Base-by-base conservation (phyloP, 176 grass and related monocot species). In the Hsuehochloa calcarea region DNA sequence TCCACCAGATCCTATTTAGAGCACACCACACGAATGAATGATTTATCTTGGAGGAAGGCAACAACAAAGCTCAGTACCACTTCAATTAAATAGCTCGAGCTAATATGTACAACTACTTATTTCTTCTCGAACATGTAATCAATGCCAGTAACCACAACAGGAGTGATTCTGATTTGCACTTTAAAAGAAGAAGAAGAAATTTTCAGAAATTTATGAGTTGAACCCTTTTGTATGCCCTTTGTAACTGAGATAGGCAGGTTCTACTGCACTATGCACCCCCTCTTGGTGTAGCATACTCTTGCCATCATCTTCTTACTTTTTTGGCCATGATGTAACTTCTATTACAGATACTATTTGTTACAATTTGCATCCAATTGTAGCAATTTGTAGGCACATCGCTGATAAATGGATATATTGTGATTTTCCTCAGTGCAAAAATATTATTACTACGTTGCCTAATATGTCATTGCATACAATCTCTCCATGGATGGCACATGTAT, bases 1-100 rank as follows among this genome's bases (percentile, higher is more conserved):
- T 94, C 78, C 78, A 98, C 96, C 34, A 98, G 63, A 75, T 87
- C 96, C 96, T 98, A 77, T 75, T 60, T 10, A 80, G 9, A 81
- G 44, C 16, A 75, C 65, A 75, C 12, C 58, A 66, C 22, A 82
- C 6, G 34, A 41, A 78, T 20, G 41, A 41, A 78, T 77, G 26
- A 83, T 38, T 37, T 31, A 56, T 63, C 11, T 77, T 70, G 41
- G 46, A 70, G 62, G 37, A 26, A 15, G 10, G 44, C 17, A 80
- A 47, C 20, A 51, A 68, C 0, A 27, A 74, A 71, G 43, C 16
- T 47, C 43, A 77, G 54, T 54, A 12, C 0, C 29, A 65, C 0
- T 47, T 51, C 6, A 50, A 52, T 79, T 23, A 46, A 71, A 39
- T 19, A 76, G 69, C 77, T 75, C 13, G 9, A 61, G 16, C 7